These are phyloP conservation scores for Ceratobasidium sp. DNA, from an alignment of 1,284 basidiomycete species.

Conservation along the genomic window DNA sequence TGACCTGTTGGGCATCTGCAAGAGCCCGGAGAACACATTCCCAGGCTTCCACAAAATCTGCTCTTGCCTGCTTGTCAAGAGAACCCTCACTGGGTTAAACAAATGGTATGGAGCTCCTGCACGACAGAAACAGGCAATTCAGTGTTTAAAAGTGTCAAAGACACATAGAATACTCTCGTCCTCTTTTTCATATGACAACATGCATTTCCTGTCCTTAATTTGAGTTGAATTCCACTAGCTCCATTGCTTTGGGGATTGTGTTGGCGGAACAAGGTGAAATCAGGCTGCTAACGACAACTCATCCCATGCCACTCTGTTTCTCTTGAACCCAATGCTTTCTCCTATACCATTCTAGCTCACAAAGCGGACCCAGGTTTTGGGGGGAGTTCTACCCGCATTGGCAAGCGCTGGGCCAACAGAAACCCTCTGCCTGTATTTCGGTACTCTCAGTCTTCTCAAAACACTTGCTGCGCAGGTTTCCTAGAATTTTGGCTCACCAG, in stretches of 20 bases:
- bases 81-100: conserved; percentile 54
- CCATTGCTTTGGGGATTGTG: conserved; percentile 53
- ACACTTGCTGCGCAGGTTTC: conserved; percentile 46
- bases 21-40: conserved; percentile 55
- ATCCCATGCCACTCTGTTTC: conserved; percentile 43
- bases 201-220: conserved; percentile 50
- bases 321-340: not conserved
- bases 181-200: conserved; percentile 45
- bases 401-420: not conserved
- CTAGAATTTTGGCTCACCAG: conserved; percentile 7
- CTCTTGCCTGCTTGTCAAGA: conserved; percentile 50
- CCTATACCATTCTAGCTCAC: conserved; percentile 51
- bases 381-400: conserved; percentile 50
- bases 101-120: conserved; percentile 45
- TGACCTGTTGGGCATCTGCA: conserved; percentile 59
- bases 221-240: conserved; percentile 49
- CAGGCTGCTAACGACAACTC: conserved; percentile 46
- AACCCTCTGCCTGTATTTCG: too few relatives aligned
- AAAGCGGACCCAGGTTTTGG: conserved; percentile 55
- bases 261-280: conserved; percentile 45
- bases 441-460: too few relatives aligned
- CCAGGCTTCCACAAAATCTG: conserved; percentile 53
- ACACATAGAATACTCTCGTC: conserved; percentile 5
- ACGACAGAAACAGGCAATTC: conserved; percentile 51
- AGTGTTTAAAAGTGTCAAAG: conserved; percentile 44